These are phyloP conservation scores for Trichomonas tenax DNA, from an alignment of 208 protist species.

Conservation along the genomic window DNA sequence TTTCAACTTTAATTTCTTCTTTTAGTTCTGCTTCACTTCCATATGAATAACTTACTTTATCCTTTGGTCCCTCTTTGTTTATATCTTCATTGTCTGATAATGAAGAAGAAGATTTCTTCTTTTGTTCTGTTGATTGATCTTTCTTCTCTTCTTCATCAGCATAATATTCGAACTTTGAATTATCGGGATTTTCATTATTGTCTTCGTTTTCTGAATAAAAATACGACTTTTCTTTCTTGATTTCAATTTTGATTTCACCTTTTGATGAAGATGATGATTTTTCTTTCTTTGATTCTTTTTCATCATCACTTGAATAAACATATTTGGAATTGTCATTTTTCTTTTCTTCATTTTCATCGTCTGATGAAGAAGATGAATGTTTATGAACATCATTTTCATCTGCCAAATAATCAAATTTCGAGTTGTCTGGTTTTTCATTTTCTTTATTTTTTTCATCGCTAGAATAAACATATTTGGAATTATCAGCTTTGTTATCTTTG, in stretches of 20 bases:
- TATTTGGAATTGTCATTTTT: not conserved
- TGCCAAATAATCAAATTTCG: not conserved
- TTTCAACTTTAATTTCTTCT: no score
- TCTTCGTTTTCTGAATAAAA: not conserved
- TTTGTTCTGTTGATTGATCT: not conserved
- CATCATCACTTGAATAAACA: not conserved
- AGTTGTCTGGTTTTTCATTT: not conserved
- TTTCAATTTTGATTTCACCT: no score
- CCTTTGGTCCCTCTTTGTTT: no score
- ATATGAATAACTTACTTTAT: no score
- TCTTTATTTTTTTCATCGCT: not conserved
- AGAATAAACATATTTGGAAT: not conserved
- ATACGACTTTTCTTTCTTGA: no score
- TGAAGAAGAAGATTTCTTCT: not conserved
- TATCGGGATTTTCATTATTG: not conserved
- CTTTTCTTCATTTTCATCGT: not conserved
- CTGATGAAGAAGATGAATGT: no score
- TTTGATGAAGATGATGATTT: not conserved
- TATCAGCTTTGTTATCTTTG: not conserved
- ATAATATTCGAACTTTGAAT: no score
- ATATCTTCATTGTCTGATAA: no score
- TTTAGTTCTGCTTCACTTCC: no score
- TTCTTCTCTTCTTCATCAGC: not conserved
- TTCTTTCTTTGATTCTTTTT: not conserved
- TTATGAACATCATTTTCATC: not conserved